Evolutionary conservation across 495 filamentous ascomycete species (phyloP).

Genomic region (Penicillium roqueforti): DNA sequence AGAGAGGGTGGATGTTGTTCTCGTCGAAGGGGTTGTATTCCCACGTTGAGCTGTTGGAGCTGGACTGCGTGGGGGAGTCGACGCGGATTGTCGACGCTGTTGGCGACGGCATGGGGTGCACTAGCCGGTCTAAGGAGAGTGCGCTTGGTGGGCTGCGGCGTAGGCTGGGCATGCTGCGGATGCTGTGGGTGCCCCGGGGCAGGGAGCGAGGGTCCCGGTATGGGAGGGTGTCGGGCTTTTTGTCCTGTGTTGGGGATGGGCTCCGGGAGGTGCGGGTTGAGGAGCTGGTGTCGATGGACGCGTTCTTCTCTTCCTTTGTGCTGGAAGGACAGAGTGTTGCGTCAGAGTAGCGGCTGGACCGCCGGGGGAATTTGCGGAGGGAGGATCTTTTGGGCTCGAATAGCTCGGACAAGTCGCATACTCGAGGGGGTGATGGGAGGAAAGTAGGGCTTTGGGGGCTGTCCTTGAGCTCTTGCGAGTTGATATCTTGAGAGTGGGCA

Average conservation of each 20-base stretch:
- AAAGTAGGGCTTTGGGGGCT: conserved; percentile 16
- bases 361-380: conserved; percentile 28
- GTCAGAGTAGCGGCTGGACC: conserved; percentile 36
- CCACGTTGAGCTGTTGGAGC: conserved; percentile 11
- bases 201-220: conserved; percentile 15
- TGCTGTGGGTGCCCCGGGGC: conserved; percentile 14
- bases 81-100: conserved; percentile 20
- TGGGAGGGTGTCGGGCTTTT: neutral
- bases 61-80: conserved; percentile 14
- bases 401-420: conserved; percentile 11
- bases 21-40: conserved; percentile 43
- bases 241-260: conserved; percentile 11
- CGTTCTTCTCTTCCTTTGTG: conserved; percentile 20
- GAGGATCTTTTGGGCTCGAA: conserved; percentile 23
- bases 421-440: conserved; percentile 8
- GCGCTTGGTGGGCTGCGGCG: conserved; percentile 19
- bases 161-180: conserved; percentile 25
- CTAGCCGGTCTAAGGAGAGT: conserved; percentile 27
- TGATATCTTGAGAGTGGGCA: conserved; percentile 28
- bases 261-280: conserved; percentile 15
- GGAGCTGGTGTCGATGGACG: conserved; percentile 26
- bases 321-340: conserved; percentile 30
- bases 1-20: conserved; percentile 80
- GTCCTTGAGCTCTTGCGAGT: conserved; percentile 30
- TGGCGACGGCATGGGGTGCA: conserved; percentile 19